Evolutionary conservation across 805 yeast genomes (phyloP), one percentile per base, ranked within the genome.

Genomic region (Ogataea angusta): DNA sequence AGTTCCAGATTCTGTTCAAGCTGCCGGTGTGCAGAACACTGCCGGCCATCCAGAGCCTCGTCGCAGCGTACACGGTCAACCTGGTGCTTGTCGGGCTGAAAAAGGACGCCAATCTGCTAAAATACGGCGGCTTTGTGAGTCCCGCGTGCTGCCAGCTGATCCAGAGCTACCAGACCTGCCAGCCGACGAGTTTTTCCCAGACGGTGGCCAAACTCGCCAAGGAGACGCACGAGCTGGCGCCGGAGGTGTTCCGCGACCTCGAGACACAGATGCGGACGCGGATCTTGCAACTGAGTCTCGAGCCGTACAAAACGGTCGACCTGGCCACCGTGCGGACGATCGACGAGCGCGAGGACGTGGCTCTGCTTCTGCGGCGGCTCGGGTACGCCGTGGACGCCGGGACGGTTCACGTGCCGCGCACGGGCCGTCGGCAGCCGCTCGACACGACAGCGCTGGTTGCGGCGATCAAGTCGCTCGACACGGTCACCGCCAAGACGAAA

Each of bases 1-100:
- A 48, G 5, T 52, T 49, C 27, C 54, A 45, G 29, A 43, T 49
- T 3, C 38, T 56, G 19, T 48, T 56, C 38, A 40, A 40, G 12
- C 25, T 54, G 10, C 52, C 54, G 2, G 25, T 45, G 4, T 25
- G 35, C 6, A 10, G 19, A 6, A 10, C 36, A 2, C 36, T 34
- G 6, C 29, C 33, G 10, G 14, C 19, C 2, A n/a, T 30, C 8
- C 34, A 40, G 15, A 35, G 41, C 10, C 23, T 56, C 3, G 30
- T 50, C 31, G 18, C 41, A 8, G 43, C 43, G 10, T 56, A 57
- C 29, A 46, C 53, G 3, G 22, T 54, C 21, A 46, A 46, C 30
- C 30, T 41, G 12, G 39, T 52, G 7, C 42, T 52, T 6, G 34
- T 38, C 25, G 29, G 22, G 9, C 10, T 12, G 6, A 22, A 23